Conservation (phyloP, 1,284 basidiomycete genomes). For the Fomes fomentarius region DNA sequence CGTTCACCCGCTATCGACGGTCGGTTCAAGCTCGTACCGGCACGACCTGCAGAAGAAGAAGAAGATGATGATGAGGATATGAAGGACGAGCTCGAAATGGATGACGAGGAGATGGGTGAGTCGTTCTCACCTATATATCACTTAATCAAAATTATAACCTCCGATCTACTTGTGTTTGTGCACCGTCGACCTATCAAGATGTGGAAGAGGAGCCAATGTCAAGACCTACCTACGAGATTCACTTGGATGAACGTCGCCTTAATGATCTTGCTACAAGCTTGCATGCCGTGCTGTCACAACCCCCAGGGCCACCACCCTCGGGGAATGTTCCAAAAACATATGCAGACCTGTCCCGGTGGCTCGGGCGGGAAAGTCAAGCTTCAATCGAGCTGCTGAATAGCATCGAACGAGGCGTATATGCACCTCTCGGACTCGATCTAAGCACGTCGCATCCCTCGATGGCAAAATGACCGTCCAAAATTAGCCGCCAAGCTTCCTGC, state of each 20-base stretch:
- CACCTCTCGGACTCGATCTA: not conserved
- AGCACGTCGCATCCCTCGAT: not conserved
- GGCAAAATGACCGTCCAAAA: too few species aligned
- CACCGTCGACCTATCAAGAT: not conserved
- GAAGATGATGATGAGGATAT: constrained; percentile 11
- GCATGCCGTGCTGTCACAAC: constrained; percentile 1
- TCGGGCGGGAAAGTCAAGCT: constrained; percentile 1
- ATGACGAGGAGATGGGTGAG: constrained; percentile 13
- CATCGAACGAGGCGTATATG: not conserved
- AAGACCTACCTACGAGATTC: not conserved
- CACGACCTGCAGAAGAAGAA: not conserved
- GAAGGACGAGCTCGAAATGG: constrained; percentile 13
- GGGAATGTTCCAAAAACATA: constrained; percentile 5
- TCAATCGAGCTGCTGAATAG: not conserved
- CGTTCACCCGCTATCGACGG: too few species aligned
- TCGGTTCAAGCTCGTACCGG: not conserved
- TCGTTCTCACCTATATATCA: too few species aligned
- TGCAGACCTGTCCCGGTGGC: constrained; percentile 11
- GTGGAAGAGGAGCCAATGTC: not conserved
- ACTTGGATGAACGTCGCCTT: not conserved
- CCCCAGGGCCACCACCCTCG: not conserved
- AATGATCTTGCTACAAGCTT: constrained; percentile 5
- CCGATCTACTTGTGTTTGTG: not conserved
- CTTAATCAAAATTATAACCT: too few species aligned
- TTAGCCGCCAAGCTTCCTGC: too few species aligned